Evolutionary conservation across 1,139 yeast genomes (phyloP).

Genomic region (Nadsonia starkeyi-henricii): DNA sequence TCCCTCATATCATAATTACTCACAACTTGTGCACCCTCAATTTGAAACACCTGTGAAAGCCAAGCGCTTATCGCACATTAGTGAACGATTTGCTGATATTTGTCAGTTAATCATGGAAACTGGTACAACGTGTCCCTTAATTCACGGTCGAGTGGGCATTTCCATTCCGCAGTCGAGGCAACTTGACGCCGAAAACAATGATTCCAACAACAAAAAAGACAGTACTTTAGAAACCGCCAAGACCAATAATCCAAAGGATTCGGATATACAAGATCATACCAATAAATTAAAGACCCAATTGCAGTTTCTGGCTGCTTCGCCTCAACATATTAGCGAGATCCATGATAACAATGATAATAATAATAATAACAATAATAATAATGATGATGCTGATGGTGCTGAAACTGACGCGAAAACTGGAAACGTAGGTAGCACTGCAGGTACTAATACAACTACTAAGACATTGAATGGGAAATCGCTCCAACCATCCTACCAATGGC

Average conservation of each 20-base stretch:
- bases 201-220: neutral
- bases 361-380: conserved; percentile 3
- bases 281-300: conserved; percentile 16
- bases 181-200: neutral
- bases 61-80: conserved; percentile 16
- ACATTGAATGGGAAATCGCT: neutral
- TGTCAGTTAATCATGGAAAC: conserved; percentile 11
- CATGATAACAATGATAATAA: neutral
- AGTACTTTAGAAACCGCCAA: neutral
- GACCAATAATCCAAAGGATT: conserved; percentile 1
- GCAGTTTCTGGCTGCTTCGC: conserved; percentile 14
- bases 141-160: conserved; percentile 22
- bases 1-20: conserved; percentile 13
- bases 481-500: conserved; percentile 13
- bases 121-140: conserved; percentile 14
- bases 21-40: conserved; percentile 24
- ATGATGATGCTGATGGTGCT: neutral
- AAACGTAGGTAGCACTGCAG: neutral
- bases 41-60: conserved; percentile 24
- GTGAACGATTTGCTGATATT: conserved; percentile 20
- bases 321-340: conserved; percentile 2
- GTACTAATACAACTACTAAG: neutral
- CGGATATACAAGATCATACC: conserved; percentile 7
- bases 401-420: neutral
- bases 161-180: conserved; percentile 10